Evolutionary conservation across 2,329 filamentous ascomycete genomes (phyloP).

Genomic region (Penicillium sp.): DNA sequence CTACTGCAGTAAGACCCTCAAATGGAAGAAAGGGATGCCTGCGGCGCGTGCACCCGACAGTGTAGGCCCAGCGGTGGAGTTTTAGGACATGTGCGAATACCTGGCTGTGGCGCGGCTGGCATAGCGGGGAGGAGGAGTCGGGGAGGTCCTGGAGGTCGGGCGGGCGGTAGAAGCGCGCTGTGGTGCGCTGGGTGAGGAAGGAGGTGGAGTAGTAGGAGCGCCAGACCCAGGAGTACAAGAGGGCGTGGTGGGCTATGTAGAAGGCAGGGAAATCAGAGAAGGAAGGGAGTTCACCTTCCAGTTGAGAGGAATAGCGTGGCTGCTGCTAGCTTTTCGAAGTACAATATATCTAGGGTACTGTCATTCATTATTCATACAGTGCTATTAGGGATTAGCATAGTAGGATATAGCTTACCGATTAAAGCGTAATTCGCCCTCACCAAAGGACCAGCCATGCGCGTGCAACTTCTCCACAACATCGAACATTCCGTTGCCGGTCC

Average conservation of each 20-base stretch:
- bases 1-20: slow-evolving; percentile 15
- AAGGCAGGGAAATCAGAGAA: slow-evolving; percentile 16
- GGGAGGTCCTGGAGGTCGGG: slow-evolving; percentile 24
- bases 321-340: slow-evolving; percentile 20
- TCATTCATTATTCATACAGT: slow-evolving; percentile 8
- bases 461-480: slow-evolving; percentile 22
- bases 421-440: slow-evolving; percentile 20
- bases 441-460: slow-evolving; percentile 20
- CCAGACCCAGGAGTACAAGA: slow-evolving; percentile 15
- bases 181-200: slow-evolving; percentile 18
- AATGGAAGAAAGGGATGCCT: slow-evolving; percentile 14
- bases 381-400: slow-evolving; percentile 3
- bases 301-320: slow-evolving; percentile 16
- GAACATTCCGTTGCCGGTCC: slow-evolving; percentile 14
- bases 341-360: slow-evolving; percentile 25
- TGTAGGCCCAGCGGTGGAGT: slow-evolving; percentile 22
- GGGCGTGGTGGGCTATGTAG: slow-evolving; percentile 14
- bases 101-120: slow-evolving; percentile 7
- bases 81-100: slow-evolving; percentile 13
- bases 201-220: slow-evolving; percentile 10
- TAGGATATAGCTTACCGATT: slow-evolving; percentile 16
- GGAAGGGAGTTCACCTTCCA: slow-evolving; percentile 12
- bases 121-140: slow-evolving; percentile 16
- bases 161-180: slow-evolving; percentile 21
- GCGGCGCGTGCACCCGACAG: slow-evolving; percentile 7